Evolutionary conservation across 352 stramenopile genomes (phyloP).

Genomic region (Phytophthora citricola): DNA sequence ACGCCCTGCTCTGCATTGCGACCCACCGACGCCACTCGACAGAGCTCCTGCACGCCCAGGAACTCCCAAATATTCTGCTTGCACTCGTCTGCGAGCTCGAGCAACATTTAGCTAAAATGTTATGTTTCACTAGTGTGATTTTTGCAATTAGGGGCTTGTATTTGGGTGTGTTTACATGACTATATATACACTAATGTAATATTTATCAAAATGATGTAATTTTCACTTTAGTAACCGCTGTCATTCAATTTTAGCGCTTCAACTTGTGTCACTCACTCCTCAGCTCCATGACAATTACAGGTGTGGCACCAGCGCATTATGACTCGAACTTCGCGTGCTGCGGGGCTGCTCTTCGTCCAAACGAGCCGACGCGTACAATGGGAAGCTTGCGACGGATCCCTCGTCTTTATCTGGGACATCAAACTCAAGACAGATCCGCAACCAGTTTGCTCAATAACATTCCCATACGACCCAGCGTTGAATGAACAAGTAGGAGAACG

Average conservation of each 20-base stretch:
- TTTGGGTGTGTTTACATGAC: too few relatives aligned
- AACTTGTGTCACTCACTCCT: background rate
- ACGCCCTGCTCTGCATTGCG: conserved; percentile 43
- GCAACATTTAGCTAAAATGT: conserved; percentile 35
- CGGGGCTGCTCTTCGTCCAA: conserved; percentile 70
- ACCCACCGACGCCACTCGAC: conserved; percentile 49
- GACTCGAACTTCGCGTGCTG: conserved; percentile 74
- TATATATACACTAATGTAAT: too few relatives aligned
- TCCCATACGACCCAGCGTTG: conserved; percentile 65
- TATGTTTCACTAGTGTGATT: background rate
- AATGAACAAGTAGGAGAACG: conserved; percentile 67
- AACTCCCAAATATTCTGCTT: conserved; percentile 69
- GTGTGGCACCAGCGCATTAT: conserved; percentile 25
- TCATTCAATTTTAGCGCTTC: conserved; percentile 17
- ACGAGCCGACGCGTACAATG: conserved; percentile 54
- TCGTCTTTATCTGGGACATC: conserved; percentile 74
- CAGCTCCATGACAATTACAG: conserved; percentile 33
- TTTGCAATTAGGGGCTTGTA: background rate
- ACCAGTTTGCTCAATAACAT: conserved; percentile 52
- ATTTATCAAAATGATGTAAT: background rate
- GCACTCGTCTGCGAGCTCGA: conserved; percentile 63
- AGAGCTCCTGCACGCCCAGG: conserved; percentile 59
- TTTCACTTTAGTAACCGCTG: conserved; percentile 20
- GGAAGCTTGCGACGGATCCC: conserved; percentile 53
- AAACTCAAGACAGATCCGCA: conserved; percentile 65